Percentiles rank a stretch among this genome's conserved stretches.
Conservation (phyloP, 2,329 filamentous ascomycete genomes). For the Alternaria ethzedia region DNA sequence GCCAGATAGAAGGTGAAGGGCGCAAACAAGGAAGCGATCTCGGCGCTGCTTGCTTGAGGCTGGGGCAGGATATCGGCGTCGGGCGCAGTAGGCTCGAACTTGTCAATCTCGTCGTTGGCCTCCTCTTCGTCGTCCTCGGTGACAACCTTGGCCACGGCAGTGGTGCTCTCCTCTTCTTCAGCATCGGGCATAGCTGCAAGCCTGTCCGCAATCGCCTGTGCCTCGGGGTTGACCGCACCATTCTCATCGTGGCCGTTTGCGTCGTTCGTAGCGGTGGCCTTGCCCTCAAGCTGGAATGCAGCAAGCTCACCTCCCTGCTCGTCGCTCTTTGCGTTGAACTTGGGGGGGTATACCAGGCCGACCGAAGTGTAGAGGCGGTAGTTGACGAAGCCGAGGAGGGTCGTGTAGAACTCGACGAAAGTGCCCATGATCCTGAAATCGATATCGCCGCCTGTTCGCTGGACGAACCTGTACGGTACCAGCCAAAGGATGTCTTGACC, state of each 20-base stretch:
- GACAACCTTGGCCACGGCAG: constrained; percentile 13
- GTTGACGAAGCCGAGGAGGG: constrained; percentile 93
- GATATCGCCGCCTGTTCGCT: constrained; percentile 89
- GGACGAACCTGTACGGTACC: constrained; percentile 97
- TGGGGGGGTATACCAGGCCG: constrained; percentile 93
- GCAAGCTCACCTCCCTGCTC: constrained; percentile 88
- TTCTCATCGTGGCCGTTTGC: constrained; percentile 34
- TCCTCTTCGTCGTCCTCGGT: constrained; percentile 40
- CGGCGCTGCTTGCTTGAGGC: constrained; percentile 70
- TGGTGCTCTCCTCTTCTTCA: constrained; percentile 50
- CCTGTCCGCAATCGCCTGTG: constrained; percentile 58
- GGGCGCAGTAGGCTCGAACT: constrained; percentile 83
- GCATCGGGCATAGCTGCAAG: constrained; percentile 44
- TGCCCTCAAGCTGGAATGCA: constrained; percentile 88
- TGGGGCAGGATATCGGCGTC: constrained; percentile 88
- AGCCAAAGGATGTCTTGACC: constrained; percentile 97
- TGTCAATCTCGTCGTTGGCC: constrained; percentile 71
- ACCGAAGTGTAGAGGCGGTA: constrained; percentile 91
- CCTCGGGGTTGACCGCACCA: constrained; percentile 48
- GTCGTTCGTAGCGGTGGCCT: constrained; percentile 55
- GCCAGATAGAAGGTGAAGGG: constrained; percentile 92
- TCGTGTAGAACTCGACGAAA: constrained; percentile 99
- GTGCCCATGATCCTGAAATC: constrained; percentile 99
- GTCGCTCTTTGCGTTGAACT: constrained; percentile 86
- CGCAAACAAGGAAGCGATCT: constrained; percentile 79